Percentiles rank a stretch among this genome's conserved stretches.
Conservation (phyloP, 108 stramenopile species). For the Craspedostauros australis region DNA sequence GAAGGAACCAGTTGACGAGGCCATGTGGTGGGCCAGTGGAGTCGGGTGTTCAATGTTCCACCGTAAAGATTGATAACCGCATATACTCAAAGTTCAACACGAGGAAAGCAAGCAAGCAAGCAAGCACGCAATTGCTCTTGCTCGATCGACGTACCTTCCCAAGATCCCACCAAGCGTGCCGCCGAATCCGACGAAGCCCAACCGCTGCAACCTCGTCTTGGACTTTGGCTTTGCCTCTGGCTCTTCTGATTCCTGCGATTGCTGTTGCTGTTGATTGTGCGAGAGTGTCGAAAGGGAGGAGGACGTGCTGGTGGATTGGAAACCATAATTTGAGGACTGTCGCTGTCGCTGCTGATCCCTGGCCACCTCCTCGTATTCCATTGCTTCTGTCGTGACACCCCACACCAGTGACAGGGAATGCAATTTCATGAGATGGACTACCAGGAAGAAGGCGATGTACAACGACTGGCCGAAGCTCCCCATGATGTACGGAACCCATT, state of each 20-base stretch:
- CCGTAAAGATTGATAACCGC: too few relatives aligned
- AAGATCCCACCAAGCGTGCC: slow-evolving; percentile 82
- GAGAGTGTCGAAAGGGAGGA: too few relatives aligned
- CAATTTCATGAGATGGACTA: slow-evolving; percentile 82
- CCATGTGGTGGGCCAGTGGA: too few relatives aligned
- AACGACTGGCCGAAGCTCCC: slow-evolving; percentile 45
- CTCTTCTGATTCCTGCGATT: not conserved
- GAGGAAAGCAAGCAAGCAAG: too few relatives aligned
- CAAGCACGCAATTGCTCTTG: too few relatives aligned
- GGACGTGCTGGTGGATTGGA: too few relatives aligned
- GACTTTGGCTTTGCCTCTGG: slow-evolving; percentile 12
- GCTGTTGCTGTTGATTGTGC: not conserved
- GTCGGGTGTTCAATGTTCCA: too few relatives aligned
- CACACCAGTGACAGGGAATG: slow-evolving; percentile 79
- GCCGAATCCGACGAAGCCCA: slow-evolving; percentile 81
- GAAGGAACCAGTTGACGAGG: too few relatives aligned
- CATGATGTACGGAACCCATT: slow-evolving; percentile 17
- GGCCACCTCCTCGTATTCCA: slow-evolving; percentile 86
- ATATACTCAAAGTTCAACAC: too few relatives aligned
- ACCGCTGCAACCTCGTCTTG: slow-evolving; percentile 50
- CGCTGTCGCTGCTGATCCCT: slow-evolving; percentile 31
- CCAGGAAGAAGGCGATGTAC: slow-evolving; percentile 81
- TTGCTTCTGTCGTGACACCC: slow-evolving; percentile 87
- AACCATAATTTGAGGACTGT: not conserved
- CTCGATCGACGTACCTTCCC: slow-evolving; percentile 49